Percentiles rank a stretch among this genome's conserved stretches.
Evolutionary conservation across 2,329 filamentous ascomycete species (phyloP).

Genomic region (Davidsoniella virescens): DNA sequence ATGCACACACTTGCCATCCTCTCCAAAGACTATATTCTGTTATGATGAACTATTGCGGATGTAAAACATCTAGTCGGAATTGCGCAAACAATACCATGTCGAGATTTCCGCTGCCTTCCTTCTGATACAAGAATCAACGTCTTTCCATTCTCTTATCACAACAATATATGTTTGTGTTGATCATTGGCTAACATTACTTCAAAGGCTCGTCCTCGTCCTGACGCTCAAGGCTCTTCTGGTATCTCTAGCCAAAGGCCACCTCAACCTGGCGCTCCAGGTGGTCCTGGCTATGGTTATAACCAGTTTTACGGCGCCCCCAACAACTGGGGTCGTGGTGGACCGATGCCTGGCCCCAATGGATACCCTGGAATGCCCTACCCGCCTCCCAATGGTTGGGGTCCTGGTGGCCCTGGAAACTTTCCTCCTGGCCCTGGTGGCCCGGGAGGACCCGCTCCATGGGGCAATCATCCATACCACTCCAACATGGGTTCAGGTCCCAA

Average conservation of each 20-base stretch:
- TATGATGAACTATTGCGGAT: conserved; percentile 97
- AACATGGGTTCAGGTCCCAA: conserved; percentile 9
- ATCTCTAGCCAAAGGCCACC: conserved; percentile 1
- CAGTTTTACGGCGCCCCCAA: conserved; percentile 35
- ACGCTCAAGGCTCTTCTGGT: conserved; percentile 7
- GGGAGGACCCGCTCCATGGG: conserved; percentile 43
- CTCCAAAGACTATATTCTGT: conserved; percentile 11
- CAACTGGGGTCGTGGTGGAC: conserved; percentile 39
- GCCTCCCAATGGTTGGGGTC: conserved; percentile 63
- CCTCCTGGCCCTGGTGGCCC: conserved; percentile 40
- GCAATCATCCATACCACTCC: conserved; percentile 44
- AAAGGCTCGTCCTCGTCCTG: conserved; percentile 14
- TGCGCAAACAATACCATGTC: conserved; percentile 84
- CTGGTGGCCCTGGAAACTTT: conserved; percentile 54
- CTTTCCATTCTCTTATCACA: background rate
- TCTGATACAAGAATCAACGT: conserved; percentile 48
- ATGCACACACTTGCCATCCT: conserved; percentile 11
- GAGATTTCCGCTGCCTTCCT: conserved; percentile 99
- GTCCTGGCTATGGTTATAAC: conserved; percentile 11
- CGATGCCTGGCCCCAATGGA: conserved; percentile 18
- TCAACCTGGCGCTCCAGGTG: conserved; percentile 4
- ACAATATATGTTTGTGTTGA: background rate
- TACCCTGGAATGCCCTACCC: conserved; percentile 52
- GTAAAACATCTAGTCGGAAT: conserved; percentile 74
- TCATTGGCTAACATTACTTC: background rate